These are phyloP conservation scores for Pyrenophora seminiperda DNA, from an alignment of 2,329 filamentous ascomycete genomes.

Conservation along the genomic window DNA sequence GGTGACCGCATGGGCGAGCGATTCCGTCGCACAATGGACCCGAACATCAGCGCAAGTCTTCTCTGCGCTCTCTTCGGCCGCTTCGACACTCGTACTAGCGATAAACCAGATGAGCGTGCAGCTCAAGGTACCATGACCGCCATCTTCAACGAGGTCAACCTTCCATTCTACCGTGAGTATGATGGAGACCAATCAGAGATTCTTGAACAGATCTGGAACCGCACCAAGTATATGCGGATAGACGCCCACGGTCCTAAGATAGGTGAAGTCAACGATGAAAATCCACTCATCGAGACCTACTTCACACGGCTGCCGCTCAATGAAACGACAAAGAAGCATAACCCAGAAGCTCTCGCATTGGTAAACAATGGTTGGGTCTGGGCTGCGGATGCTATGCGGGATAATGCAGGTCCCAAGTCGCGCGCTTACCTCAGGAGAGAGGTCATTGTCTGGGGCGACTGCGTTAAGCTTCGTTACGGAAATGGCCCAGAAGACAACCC, in stretches of 20 bases:
- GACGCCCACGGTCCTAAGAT: constrained; percentile 88
- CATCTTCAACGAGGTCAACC: constrained; percentile 82
- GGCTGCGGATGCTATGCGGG: constrained; percentile 91
- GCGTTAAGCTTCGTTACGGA: constrained; percentile 94
- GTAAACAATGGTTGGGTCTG: constrained; percentile 99
- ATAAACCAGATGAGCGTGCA: constrained; percentile 58
- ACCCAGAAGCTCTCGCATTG: constrained; percentile 75
- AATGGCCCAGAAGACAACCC: constrained; percentile 80
- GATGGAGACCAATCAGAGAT: constrained; percentile 82
- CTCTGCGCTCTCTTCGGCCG: constrained; percentile 71
- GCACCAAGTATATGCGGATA: constrained; percentile 92
- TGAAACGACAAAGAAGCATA: constrained; percentile 75
- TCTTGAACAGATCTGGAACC: constrained; percentile 88
- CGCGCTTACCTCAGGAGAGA: constrained; percentile 93
- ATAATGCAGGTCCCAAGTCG: constrained; percentile 89
- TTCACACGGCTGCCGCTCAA: constrained; percentile 89
- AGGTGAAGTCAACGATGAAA: constrained; percentile 75
- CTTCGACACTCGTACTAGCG: constrained; percentile 60
- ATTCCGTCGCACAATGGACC: constrained; percentile 73
- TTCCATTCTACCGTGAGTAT: constrained; percentile 90
- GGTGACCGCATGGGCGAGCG: constrained; percentile 78
- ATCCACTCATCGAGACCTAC: constrained; percentile 88
- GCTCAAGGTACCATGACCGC: constrained; percentile 60
- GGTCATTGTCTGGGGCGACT: constrained; percentile 98
- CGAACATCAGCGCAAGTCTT: constrained; percentile 71